Evolutionary conservation across 1,284 basidiomycete genomes (phyloP), one percentile per base, ranked within the genome.

Genomic region (Laetiporus sulphureus): DNA sequence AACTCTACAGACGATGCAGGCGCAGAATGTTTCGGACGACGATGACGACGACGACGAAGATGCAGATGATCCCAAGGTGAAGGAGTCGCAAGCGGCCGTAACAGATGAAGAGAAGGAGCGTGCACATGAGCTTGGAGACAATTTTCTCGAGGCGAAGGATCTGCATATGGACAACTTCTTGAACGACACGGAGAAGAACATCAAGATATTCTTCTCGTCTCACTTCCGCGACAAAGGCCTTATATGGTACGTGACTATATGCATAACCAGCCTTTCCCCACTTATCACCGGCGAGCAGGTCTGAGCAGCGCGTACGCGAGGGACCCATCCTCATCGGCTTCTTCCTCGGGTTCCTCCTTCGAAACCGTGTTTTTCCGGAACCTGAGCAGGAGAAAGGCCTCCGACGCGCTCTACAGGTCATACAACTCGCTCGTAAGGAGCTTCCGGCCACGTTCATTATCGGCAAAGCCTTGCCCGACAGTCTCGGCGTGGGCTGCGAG

Each of bases 171-270:
- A 68, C 1, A 53, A 56, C 2, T 87, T 87, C 59, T 59, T 85
- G 34, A 58, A 68, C 45, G 68, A 83, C 41, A 79, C 82, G 0
- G 78, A 76, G 49, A 52, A 52, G 2, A 56, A 62, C 15, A 58
- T 77, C 22, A 71, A 68, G 41, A 63, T 82, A 6, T 86, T 83
- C 57, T 66, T 88, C 39, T 82, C 80, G 0, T 78, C 76, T 3
- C 75, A 76, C 48, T 77, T 77, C 63, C 68, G 73, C 19, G 69
- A 77, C 39, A 71, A 77, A 40, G 83, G 83, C 7, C 64, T 85
- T 36, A 66, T 77, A 36, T 84, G 73, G 81, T 83, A 51, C 25
- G 67, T 11, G 16, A n/a, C 24, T 22, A 6, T 13, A 4, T 29
- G 37, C 15, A n/a, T n/a, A n/a, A n/a, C n/a, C n/a, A n/a, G n/a